A percentile compares a stretch with the other conserved stretches of the same genome.
phyloP scores from a whole-genome alignment of 495 filamentous ascomycete genomes.

The Annulohypoxylon stygium region DNA sequence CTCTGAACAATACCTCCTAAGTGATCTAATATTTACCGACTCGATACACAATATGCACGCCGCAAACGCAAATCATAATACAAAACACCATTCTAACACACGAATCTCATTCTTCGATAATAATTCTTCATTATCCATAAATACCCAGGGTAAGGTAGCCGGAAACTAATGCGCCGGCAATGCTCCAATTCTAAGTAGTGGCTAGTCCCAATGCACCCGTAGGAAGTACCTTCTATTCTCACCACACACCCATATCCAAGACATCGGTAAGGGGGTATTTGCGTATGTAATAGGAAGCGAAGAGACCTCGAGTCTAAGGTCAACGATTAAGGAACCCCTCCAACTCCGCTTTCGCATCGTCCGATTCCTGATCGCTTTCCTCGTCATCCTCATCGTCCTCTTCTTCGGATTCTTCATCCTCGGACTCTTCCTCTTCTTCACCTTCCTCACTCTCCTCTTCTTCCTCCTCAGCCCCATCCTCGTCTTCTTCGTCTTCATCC shows the following conservation, averaged over 20 bases:
- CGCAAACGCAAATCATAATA: neutral
- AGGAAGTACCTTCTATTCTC: constrained; percentile 6
- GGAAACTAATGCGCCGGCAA: constrained; percentile 15
- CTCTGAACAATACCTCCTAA: neutral
- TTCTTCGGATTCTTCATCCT: constrained; percentile 66
- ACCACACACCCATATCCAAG: neutral
- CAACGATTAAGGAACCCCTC: constrained; percentile 49
- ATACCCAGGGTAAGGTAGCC: neutral
- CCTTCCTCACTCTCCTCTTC: constrained; percentile 50
- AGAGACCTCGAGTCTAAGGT: neutral
- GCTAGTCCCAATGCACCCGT: constrained; percentile 26
- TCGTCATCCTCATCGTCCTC: constrained; percentile 69
- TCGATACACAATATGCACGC: too few relatives aligned
- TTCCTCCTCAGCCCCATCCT: constrained; percentile 33
- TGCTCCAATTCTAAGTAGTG: constrained; percentile 24
- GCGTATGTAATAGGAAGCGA: neutral
- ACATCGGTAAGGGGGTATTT: constrained; percentile 1
- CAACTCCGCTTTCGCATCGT: constrained; percentile 51
- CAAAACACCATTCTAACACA: neutral
- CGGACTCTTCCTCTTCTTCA: constrained; percentile 55
- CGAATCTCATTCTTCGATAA: neutral
- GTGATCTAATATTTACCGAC: neutral
- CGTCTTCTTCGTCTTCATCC: constrained; percentile 63
- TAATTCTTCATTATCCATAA: constrained; percentile 1
- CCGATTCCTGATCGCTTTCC: constrained; percentile 56